These are phyloP conservation scores for Vaccinium vitisidaea DNA, from an alignment of 148 eudicot species.

Conservation along the genomic window DNA sequence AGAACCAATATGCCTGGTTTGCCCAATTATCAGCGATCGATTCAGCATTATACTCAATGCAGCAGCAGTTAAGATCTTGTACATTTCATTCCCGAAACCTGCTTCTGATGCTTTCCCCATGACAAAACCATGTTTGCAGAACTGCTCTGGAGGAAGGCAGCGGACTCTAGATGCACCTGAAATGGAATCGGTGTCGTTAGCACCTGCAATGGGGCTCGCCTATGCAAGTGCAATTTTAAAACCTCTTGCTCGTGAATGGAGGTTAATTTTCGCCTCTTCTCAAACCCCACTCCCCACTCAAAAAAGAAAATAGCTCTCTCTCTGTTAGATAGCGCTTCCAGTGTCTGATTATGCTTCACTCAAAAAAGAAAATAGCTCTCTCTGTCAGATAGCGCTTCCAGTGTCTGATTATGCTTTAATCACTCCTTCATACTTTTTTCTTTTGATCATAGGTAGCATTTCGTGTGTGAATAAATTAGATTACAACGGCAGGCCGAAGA, in stretches of 20 bases:
- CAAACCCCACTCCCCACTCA: neutral
- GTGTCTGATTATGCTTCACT: neutral
- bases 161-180: slow-evolving; percentile 68
- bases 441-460: neutral
- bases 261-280: neutral
- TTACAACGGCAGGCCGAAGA: neutral
- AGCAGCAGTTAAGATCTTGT: slow-evolving; percentile 77
- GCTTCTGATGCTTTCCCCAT: slow-evolving; percentile 88
- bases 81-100: slow-evolving; percentile 91
- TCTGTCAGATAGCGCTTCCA: neutral
- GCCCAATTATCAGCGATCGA: slow-evolving; percentile 86
- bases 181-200: neutral
- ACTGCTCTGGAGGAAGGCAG: slow-evolving; percentile 55
- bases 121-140: slow-evolving; percentile 80
- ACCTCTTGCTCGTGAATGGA: too few species aligned
- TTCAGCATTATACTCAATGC: slow-evolving; percentile 82
- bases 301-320: neutral
- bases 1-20: slow-evolving; percentile 98
- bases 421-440: neutral
- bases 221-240: neutral
- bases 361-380: neutral
- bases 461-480: neutral
- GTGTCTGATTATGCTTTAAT: neutral
- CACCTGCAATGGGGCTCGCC: neutral
- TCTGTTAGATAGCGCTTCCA: neutral